Evolutionary conservation across 768 basidiomycete species (phyloP).

Genomic region (Lentinula sp.): DNA sequence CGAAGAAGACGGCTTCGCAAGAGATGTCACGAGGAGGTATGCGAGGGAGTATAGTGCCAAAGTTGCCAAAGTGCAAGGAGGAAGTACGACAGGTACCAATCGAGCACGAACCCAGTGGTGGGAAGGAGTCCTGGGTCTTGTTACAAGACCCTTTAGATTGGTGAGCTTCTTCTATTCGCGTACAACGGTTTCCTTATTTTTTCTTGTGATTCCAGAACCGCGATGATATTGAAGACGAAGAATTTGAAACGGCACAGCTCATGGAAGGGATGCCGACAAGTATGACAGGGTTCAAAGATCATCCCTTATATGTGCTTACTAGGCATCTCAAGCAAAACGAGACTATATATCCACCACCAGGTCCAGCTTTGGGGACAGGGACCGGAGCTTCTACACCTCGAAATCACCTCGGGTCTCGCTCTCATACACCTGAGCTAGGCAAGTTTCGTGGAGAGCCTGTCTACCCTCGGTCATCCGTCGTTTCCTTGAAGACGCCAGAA

Average conservation of each 20-base stretch:
- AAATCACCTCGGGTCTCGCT: neutral
- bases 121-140: slow-evolving; percentile 55
- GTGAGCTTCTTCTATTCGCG: slow-evolving; percentile 36
- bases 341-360: slow-evolving; percentile 68
- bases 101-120: slow-evolving; percentile 77
- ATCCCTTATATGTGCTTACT: slow-evolving; percentile 82
- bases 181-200: neutral
- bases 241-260: slow-evolving; percentile 69
- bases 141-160: slow-evolving; percentile 76
- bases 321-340: slow-evolving; percentile 88
- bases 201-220: slow-evolving; percentile 53
- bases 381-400: neutral
- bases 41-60: slow-evolving; percentile 75
- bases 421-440: slow-evolving; percentile 62
- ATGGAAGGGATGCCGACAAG: slow-evolving; percentile 92
- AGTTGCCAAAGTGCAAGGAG: slow-evolving; percentile 72
- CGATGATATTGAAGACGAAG: slow-evolving; percentile 90
- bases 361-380: slow-evolving; percentile 12
- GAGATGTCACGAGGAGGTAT: slow-evolving; percentile 90
- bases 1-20: slow-evolving; percentile 89
- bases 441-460: slow-evolving; percentile 92
- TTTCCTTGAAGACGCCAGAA: slow-evolving; percentile 86
- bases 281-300: slow-evolving; percentile 90
- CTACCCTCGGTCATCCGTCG: slow-evolving; percentile 77
- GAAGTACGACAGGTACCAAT: slow-evolving; percentile 32